Conservation (phyloP, 1,284 basidiomycete species). For the Fistulinella cinereoalba region DNA sequence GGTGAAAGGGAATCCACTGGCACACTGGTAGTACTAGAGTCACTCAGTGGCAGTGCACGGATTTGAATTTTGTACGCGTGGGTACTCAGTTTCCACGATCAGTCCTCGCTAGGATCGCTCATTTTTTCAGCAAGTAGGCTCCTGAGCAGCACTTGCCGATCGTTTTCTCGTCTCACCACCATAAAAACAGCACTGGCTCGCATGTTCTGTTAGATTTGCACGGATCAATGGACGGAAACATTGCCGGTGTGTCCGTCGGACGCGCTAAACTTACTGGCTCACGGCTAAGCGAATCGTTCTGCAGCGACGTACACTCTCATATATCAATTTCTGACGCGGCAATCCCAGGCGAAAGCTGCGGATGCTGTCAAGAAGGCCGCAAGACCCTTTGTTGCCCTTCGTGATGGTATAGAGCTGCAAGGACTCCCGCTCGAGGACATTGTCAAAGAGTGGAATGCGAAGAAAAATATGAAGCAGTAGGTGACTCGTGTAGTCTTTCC, state of each 20-base stretch:
- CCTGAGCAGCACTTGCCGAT: too few relatives aligned
- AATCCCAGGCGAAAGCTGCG: conserved; percentile 62
- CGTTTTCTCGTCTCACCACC: neutral
- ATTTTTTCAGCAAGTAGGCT: conserved; percentile 3
- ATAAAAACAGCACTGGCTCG: too few relatives aligned
- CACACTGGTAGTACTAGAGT: too few relatives aligned
- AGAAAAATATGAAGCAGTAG: conserved; percentile 28
- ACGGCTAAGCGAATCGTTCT: conserved; percentile 10
- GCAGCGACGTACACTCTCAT: conserved; percentile 71
- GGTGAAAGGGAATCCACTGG: too few relatives aligned
- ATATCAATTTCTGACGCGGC: conserved; percentile 65
- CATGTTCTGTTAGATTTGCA: too few relatives aligned
- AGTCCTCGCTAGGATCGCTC: too few relatives aligned
- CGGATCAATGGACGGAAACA: conserved; percentile 43
- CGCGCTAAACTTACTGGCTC: neutral
- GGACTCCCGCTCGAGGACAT: conserved; percentile 60
- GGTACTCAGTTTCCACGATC: too few relatives aligned
- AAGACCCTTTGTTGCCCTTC: conserved; percentile 53
- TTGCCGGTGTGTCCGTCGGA: conserved; percentile 43
- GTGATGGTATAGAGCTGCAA: conserved; percentile 47
- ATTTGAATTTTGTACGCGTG: too few relatives aligned
- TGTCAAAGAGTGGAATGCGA: conserved; percentile 56
- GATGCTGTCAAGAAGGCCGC: conserved; percentile 64
- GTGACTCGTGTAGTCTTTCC: conserved; percentile 6
- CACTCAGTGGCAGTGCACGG: too few relatives aligned